phyloP scores from a whole-genome alignment of 305 asterid genomes.

The Plantago lanceolata region DNA sequence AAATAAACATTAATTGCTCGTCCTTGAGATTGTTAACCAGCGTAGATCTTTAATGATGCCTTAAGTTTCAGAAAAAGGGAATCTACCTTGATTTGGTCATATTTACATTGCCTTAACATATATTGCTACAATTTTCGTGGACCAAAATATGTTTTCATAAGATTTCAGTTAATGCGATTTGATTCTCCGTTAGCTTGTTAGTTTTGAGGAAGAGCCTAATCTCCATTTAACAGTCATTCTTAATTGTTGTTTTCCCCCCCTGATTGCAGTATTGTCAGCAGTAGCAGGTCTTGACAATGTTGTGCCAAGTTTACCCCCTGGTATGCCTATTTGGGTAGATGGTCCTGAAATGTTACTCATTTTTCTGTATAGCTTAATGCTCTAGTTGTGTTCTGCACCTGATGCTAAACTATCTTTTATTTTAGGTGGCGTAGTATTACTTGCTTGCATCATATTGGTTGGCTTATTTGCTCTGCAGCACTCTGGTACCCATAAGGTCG shows the following conservation, averaged over 20 bases:
- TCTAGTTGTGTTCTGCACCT: conserved; percentile 20
- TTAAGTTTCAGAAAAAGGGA: not conserved
- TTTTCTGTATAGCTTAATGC: conserved; percentile 1
- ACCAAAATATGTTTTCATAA: conserved; percentile 6
- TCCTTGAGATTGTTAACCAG: not conserved
- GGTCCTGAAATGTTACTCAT: not conserved
- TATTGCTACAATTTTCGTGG: not conserved
- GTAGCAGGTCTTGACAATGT: conserved; percentile 65
- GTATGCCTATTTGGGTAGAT: conserved; percentile 29
- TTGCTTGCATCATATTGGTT: conserved; percentile 72
- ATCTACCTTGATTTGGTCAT: not conserved
- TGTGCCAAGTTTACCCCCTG: conserved; percentile 33
- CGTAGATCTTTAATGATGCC: not conserved
- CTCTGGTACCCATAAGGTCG: conserved; percentile 87
- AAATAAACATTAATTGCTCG: not conserved
- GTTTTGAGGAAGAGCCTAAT: not conserved
- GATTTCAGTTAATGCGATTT: not conserved
- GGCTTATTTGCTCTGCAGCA: conserved; percentile 97
- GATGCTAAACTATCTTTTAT: conserved; percentile 23
- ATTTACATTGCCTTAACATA: not conserved
- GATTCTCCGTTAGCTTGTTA: conserved; percentile 7
- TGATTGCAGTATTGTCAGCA: conserved; percentile 63
- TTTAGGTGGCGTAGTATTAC: conserved; percentile 56
- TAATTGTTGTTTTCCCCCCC: conserved; percentile 19
- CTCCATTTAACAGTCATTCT: conserved; percentile 6